Evolutionary conservation across 1,139 yeast genomes (phyloP), one percentile per base, ranked within the genome.

Genomic region (Yamadazyma triangularis): DNA sequence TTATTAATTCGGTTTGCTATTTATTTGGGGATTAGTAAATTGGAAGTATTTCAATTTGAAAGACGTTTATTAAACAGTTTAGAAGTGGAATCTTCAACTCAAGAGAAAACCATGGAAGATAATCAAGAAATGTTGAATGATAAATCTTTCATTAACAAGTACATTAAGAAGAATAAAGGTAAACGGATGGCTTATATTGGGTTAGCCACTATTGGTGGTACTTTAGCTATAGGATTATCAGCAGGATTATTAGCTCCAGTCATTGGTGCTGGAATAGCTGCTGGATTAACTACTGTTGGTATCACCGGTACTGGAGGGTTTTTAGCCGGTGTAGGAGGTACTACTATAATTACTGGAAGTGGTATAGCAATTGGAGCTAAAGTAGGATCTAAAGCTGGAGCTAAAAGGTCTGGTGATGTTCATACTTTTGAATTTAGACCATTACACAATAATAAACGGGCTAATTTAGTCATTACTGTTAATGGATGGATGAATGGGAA

Each of bases 401-500:
- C 79, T 26, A 70, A 79, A 45, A 75, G 99, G 53, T 80, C 83
- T 56, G 96, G 96, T 3, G 89, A 88, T 40, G 97, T 93, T 8
- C 77, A 83, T 43, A 89, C 96, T 0, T 93, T 93, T 60, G 97
- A 93, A 49, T 81, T 91, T 51, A 77, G 85, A 35, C 98, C 98
- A 0, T 64, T 93, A 42, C 96, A 88, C 55, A 88, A 91, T 51
- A 88, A 86, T 55, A 85, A 85, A 52, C 70, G 98, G 32, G 81
- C 94, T 2, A 91, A 87, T 49, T 65, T 89, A 39, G 81, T 91
- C 28, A 63, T 93, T n/a, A 88, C 96, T 1, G 89, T 93, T 0
- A 80, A 95, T 33, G 99, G 99, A 1, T 93, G 99, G 99, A 88
- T 91, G 93, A 80, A 83, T 38, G 95, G 96, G 54, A 81, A 79